Evolutionary conservation across 129 eudicot genomes (phyloP), one percentile per base, ranked within the genome.

Genomic region (Silybum marianum): DNA sequence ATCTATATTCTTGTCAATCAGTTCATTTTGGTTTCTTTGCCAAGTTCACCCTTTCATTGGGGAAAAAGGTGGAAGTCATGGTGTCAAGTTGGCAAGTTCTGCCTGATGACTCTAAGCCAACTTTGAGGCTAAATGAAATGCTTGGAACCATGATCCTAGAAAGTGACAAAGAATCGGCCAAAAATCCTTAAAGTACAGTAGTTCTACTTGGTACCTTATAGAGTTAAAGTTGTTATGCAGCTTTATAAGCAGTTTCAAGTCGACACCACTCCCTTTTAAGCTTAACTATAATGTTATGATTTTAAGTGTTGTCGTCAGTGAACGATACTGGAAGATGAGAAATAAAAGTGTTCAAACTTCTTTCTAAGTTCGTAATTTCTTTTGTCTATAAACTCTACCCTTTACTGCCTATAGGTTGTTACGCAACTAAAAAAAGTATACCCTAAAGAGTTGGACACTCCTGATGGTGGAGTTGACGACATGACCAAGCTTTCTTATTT

Each of bases 401-500:
- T 76, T 78, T 60, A 69, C 67, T 19, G 69, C 76, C 36, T 70
- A 67, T 40, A 96, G 99, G 86, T 93, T 73, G 82, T 84, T 77
- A 84, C 70, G 11, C 90, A 83, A 76, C 76, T 88, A 80, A 73
- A 93, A 62, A 88, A 85, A 36, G 75, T 96, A 30, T 86, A 88
- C 80, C 93, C 93, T 14, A 96, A 88, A 88, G 99, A 96, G 81
- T 83, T 78, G 80, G 99, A 96, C 80, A 90, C 96, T 81, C 99
- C 95, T 71, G 86, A 89, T 73, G 97, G 90, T 40, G 99, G 99
- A 79, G 98, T 93, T 76, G 99, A 96, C 91, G 99, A 96, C 91
- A 96, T 96, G 99, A 96, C 99, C 48, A 96, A 86, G 78, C 89
- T 94, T 76, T 88, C 95, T 65, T 93, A 96, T 86, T 79, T 96